Evolutionary conservation across 768 basidiomycete genomes (phyloP).

Genomic region (Boletus tomentosulus): DNA sequence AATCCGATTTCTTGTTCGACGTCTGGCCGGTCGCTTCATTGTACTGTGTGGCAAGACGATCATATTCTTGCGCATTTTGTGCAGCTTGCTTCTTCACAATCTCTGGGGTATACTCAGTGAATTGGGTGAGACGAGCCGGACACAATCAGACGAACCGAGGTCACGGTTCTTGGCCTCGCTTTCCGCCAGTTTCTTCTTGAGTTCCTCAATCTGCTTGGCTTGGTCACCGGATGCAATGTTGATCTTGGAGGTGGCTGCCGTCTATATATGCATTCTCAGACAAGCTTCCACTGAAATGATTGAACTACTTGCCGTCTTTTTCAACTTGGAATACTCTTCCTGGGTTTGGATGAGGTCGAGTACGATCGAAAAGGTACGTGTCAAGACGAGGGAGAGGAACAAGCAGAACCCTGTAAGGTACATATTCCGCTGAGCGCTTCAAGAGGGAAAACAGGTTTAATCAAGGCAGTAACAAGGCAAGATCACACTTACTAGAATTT

Average conservation of each 20-base stretch:
- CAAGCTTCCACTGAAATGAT: not conserved
- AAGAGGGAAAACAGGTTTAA: not conserved
- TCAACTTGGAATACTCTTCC: slow-evolving; percentile 81
- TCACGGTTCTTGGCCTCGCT: slow-evolving; percentile 59
- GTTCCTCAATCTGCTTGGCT: slow-evolving; percentile 49
- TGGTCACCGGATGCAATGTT: slow-evolving; percentile 21
- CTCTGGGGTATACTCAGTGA: slow-evolving; percentile 36
- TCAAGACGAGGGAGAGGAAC: slow-evolving; percentile 93
- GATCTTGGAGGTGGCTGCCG: slow-evolving; percentile 31
- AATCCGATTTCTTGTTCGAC: slow-evolving; percentile 67
- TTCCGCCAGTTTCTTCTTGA: slow-evolving; percentile 63
- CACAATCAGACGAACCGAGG: slow-evolving; percentile 44
- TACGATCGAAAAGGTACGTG: slow-evolving; percentile 88
- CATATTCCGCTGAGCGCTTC: slow-evolving; percentile 81
- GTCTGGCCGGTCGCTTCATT: slow-evolving; percentile 62
- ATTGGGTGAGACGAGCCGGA: not conserved
- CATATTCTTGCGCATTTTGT: slow-evolving; percentile 76
- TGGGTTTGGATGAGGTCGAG: slow-evolving; percentile 89
- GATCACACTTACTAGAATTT: slow-evolving; percentile 77
- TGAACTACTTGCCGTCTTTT: slow-evolving; percentile 44
- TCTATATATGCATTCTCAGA: slow-evolving; percentile 21
- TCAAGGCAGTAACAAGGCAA: too few species aligned
- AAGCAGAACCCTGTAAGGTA: slow-evolving; percentile 93
- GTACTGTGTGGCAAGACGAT: slow-evolving; percentile 74
- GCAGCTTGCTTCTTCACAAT: slow-evolving; percentile 79